These are phyloP conservation scores for Aspergillus clavatus DNA, from an alignment of 2,329 filamentous ascomycete species.

Conservation along the genomic window DNA sequence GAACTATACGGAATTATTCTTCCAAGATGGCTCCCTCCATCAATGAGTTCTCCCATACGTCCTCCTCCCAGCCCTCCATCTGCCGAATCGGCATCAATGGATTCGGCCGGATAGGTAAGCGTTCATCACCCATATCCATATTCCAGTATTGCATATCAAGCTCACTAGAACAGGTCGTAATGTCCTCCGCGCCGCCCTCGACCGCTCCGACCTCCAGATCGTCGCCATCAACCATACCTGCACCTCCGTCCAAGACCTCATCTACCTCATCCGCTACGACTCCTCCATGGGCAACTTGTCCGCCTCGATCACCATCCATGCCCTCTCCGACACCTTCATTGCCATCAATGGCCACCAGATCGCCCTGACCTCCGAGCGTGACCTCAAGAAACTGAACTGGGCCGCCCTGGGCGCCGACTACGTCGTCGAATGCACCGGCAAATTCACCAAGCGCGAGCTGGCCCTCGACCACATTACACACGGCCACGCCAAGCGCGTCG, in stretches of 20 bases:
- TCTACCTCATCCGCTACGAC: constrained; percentile 27
- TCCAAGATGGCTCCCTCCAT: constrained; percentile 21
- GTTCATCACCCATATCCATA: too few relatives aligned
- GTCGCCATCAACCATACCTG: constrained; percentile 30
- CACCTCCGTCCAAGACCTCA: constrained; percentile 23
- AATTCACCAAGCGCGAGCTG: constrained; percentile 78
- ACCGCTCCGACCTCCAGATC: constrained; percentile 21
- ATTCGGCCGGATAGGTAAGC: constrained; percentile 76
- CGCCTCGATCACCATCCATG: constrained; percentile 90
- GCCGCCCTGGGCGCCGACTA: constrained; percentile 23
- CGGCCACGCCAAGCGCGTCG: constrained; percentile 85
- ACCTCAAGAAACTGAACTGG: constrained; percentile 27
- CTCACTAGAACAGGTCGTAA: constrained; percentile 56
- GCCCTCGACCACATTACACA: constrained; percentile 71
- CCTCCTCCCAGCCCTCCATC: constrained; percentile 7
- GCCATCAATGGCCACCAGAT: constrained; percentile 19
- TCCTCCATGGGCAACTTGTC: constrained; percentile 76
- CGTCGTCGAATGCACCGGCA: constrained; percentile 27
- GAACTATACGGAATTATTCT: too few relatives aligned
- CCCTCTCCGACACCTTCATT: constrained; percentile 79
- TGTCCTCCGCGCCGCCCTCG: constrained; percentile 34
- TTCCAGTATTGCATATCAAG: neutral
- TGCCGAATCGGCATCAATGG: constrained; percentile 87
- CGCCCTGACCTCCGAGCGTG: constrained; percentile 24
- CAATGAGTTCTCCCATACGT: constrained; percentile 16